Evolutionary conservation across 345 rosid genomes (phyloP), one percentile per base, ranked within the genome.

Genomic region (Boechera stricta): DNA sequence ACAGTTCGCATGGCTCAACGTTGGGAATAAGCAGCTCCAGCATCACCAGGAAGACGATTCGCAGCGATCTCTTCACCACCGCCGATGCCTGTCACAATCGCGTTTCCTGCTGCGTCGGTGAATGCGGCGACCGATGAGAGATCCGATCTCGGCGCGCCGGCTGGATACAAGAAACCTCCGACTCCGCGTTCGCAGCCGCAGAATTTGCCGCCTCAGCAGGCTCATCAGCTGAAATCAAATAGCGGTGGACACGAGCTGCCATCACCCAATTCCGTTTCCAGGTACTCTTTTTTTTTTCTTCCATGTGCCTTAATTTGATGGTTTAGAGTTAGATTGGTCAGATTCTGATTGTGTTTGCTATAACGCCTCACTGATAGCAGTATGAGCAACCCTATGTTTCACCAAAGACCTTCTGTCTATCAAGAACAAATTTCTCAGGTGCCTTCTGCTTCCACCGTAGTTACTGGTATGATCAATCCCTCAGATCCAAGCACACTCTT

Each of bases 221-320:
- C 33, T 70, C 71, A 77, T 45, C 93, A 86, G 51, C 87, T 76
- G 69, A 92, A 85, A 76, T 76, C 89, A 5, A 72, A 83, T 58
- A 88, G 89, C 65, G 87, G 86, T 70, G 89, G 87, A 58, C 62
- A 82, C 16, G 97, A 94, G 67, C 78, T 85, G 59, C 83, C 93
- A 26, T 94, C 98, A 35, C 97, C 98, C 49, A 93, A 91, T 84
- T 91, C 98, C 47, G 88, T 88, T 79, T 87, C 94, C n/a, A 91
- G 98, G 98, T 95, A 83, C 69, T 38, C 70, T 49, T 0, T 10
- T 10, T 31, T 35, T 33, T 38, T 12, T 10, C 48, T 5, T 49
- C 26, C 28, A 35, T 54, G 51, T 16, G 29, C 31, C 44, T 29
- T 45, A 2, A 18, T 29, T 42, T 28, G 62, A 60, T 49, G 21